Percentiles rank a stretch among this genome's conserved stretches.
Evolutionary conservation across 2,329 filamentous ascomycete species (phyloP).

Genomic region (Aspergillus transmontanensis): DNA sequence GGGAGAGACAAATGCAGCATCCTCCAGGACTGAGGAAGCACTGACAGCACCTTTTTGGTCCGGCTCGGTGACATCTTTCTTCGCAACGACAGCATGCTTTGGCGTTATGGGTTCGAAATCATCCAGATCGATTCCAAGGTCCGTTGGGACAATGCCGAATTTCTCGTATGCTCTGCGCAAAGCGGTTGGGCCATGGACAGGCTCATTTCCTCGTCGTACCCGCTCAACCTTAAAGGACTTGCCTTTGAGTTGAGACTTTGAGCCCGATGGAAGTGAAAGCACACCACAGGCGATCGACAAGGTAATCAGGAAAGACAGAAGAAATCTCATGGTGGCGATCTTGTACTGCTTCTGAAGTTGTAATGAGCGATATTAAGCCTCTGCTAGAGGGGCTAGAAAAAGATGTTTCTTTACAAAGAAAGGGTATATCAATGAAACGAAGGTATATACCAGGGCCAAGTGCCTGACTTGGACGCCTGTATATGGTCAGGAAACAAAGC

Average conservation of each 20-base stretch:
- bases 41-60: constrained; percentile 60
- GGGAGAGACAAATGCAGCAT: constrained; percentile 70
- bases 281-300: constrained; percentile 36
- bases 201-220: constrained; percentile 58
- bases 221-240: constrained; percentile 65
- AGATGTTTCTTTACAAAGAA: neutral
- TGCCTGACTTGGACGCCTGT: constrained; percentile 15
- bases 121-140: constrained; percentile 42
- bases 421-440: constrained; percentile 4
- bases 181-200: constrained; percentile 61
- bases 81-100: constrained; percentile 28
- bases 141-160: constrained; percentile 58
- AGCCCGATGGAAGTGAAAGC: constrained; percentile 36
- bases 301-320: constrained; percentile 30
- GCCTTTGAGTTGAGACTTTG: constrained; percentile 27
- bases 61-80: constrained; percentile 26
- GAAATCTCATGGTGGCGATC: constrained; percentile 29
- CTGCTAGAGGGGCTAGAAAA: neutral
- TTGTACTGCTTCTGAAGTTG: constrained; percentile 1
- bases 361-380: constrained; percentile 1
- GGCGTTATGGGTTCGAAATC: constrained; percentile 37
- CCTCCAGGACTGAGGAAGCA: constrained; percentile 66
- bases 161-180: constrained; percentile 70
- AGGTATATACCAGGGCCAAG: constrained; percentile 10
- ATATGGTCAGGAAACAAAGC: neutral